Base-by-base conservation (phyloP, 768 basidiomycete species). In the Rhodosporidiobolus odoratus region DNA sequence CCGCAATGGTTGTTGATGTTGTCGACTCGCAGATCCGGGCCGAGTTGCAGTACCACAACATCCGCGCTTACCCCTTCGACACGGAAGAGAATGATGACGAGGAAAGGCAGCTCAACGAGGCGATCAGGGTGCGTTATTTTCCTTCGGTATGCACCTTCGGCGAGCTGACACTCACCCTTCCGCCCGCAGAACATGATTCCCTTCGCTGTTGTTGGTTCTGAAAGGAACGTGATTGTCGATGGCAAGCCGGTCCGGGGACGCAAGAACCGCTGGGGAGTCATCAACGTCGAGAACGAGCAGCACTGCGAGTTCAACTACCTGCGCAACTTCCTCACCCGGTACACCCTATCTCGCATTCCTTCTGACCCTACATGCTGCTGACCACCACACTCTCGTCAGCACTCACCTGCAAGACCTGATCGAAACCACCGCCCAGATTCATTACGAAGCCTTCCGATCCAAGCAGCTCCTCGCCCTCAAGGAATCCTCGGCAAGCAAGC, bases 241-340 rank as follows among this genome's bases (percentile, higher is more conserved):
- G 95, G 95, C 77, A 92, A 92, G 82, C 84, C 91, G 15, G 93
- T 98, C 65, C 88, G 94, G 37, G 95, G 92, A 2, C 88, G 95
- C 77, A 94, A 93, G 85, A 98, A 93, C 82, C 89, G 93, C 59
- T 99, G 94, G 92, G 95, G 95, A 58, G 91, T 95, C 21, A 91
- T 99, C 79, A 97, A 98, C 79, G 93, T 97, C 64, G 95, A 99
- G 81, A 90, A 97, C 79, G 89, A 91, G 81, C 84, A 84, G 69
- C 95, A 99, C 82, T 99, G 95, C 87, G 95, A 99, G 83, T 99
- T 99, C 81, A 85, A 95, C 78, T 90, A 96, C 82, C 84, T 99
- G 72, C 86, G 95, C 74, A 93, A 99, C 85, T 99, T 99, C 85
- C 84, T 99, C 71, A 93, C 91, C 12, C 84, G 89, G 89, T 89